Evolutionary conservation across 2,329 filamentous ascomycete genomes (phyloP).

Genomic region (Colletotrichum sublineola): DNA sequence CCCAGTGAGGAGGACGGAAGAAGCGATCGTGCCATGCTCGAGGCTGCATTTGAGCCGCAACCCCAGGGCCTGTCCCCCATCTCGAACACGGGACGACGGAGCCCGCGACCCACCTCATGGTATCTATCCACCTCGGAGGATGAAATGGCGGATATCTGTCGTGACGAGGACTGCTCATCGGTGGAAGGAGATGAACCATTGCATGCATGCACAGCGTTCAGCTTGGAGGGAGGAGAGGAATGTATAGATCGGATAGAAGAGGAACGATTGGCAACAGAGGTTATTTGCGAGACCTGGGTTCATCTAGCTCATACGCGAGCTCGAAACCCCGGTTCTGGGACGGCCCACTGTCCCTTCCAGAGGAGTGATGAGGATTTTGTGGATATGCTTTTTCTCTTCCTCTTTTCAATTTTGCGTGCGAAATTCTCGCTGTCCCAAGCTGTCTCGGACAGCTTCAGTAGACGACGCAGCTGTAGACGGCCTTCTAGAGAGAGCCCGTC

Average conservation of each 20-base stretch:
- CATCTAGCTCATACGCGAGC: slow-evolving; percentile 10
- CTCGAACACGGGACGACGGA: slow-evolving; percentile 4
- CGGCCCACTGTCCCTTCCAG: background rate
- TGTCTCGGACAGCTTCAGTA: background rate
- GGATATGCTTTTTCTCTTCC: background rate
- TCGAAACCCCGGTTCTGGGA: background rate
- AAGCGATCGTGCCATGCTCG: slow-evolving; percentile 23
- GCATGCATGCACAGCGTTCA: slow-evolving; percentile 39
- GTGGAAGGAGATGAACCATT: slow-evolving; percentile 1
- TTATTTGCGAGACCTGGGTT: slow-evolving; percentile 30
- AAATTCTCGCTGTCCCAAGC: background rate
- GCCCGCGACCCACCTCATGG: slow-evolving; percentile 9
- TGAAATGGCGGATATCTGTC: background rate
- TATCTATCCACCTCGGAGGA: slow-evolving; percentile 27
- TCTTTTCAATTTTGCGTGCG: background rate
- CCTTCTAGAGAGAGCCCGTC: background rate
- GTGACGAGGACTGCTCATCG: background rate
- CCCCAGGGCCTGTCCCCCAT: slow-evolving; percentile 5
- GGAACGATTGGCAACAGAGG: slow-evolving; percentile 6
- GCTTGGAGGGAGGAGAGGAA: background rate
- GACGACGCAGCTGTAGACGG: slow-evolving; percentile 6
- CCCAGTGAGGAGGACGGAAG: slow-evolving; percentile 28
- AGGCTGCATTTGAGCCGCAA: slow-evolving; percentile 33
- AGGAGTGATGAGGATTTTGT: background rate
- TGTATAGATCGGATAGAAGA: background rate